Conservation (phyloP, 371 early-diverging fungal genomes). For the Dinochytrium kinnereticum region DNA sequence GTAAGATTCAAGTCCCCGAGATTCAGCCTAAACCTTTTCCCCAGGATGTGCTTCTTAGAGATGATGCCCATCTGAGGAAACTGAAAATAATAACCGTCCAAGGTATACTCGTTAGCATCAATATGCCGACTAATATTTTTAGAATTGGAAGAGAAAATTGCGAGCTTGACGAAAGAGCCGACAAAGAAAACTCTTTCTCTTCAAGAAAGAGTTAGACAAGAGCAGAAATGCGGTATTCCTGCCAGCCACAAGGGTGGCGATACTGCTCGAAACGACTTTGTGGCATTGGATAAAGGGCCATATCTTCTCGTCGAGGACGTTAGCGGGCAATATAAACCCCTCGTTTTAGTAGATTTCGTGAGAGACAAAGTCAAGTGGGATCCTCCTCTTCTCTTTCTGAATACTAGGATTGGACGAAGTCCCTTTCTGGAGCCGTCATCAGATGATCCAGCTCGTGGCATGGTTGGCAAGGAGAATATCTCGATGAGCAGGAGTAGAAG, state of each 20-base stretch:
- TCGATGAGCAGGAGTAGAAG: neutral
- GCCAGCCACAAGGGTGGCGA: neutral
- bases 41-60: no score
- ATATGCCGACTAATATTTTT: neutral
- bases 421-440: no score
- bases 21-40: no score
- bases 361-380: neutral
- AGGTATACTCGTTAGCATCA: neutral
- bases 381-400: neutral
- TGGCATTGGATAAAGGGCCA: neutral
- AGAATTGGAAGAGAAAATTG: neutral
- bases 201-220: neutral
- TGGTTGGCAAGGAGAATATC: neutral
- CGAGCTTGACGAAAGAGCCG: no score
- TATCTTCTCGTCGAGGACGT: slow-evolving; percentile 7
- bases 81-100: neutral
- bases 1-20: no score
- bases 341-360: neutral
- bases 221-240: slow-evolving; percentile 2
- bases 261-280: neutral
- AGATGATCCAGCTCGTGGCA: no score
- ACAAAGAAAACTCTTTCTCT: no score
- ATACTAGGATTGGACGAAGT: no score
- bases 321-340: neutral
- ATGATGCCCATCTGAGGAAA: neutral